Conservation (phyloP, 495 filamentous ascomycete genomes). For the Hypoxylon fuscum region DNA sequence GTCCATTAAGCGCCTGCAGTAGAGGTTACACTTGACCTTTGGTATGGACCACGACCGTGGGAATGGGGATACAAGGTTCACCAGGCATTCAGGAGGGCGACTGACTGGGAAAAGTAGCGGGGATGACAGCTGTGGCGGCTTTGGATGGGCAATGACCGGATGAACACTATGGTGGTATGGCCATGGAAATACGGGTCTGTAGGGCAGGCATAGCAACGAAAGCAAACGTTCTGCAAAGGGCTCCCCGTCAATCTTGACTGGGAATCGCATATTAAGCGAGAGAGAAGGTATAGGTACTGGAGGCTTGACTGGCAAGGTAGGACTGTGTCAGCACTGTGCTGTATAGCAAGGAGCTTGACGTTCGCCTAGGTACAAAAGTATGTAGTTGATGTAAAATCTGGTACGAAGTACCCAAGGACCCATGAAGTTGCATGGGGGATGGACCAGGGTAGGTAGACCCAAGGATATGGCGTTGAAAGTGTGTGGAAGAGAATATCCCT, state of each 20-base stretch:
- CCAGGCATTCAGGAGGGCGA: constrained; percentile 22
- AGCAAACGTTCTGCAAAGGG: constrained; percentile 25
- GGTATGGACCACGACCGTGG: constrained; percentile 18
- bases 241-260: constrained; percentile 33
- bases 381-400: constrained; percentile 24
- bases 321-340: constrained; percentile 29
- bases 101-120: constrained; percentile 25
- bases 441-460: constrained; percentile 34
- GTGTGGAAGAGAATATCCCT: constrained; percentile 37
- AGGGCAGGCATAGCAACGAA: constrained; percentile 32
- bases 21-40: constrained; percentile 24
- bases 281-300: constrained; percentile 24
- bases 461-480: constrained; percentile 35
- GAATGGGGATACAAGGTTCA: constrained; percentile 26
- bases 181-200: constrained; percentile 34
- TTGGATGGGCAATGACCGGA: constrained; percentile 16
- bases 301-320: constrained; percentile 16
- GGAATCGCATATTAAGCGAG: constrained; percentile 36
- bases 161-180: constrained; percentile 17
- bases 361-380: constrained; percentile 18
- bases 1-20: constrained; percentile 32
- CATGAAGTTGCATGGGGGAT: constrained; percentile 31
- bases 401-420: constrained; percentile 31
- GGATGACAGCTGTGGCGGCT: constrained; percentile 34
- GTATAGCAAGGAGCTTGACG: constrained; percentile 19